Conservation (phyloP, 2,329 filamentous ascomycete species). For the Botryosphaeria agaves region DNA sequence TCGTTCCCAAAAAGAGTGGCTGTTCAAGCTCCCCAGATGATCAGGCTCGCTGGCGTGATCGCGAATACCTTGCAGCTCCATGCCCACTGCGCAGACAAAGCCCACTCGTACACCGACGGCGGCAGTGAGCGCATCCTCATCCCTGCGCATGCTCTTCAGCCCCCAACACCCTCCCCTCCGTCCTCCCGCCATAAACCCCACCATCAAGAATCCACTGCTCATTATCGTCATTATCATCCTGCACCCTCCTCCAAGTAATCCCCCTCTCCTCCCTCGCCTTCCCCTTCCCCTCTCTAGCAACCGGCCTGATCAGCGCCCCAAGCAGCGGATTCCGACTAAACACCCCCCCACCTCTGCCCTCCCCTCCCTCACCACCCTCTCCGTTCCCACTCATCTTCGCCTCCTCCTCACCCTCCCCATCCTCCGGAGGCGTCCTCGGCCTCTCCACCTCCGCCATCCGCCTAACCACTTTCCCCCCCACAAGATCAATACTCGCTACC, state of each 20-base stretch:
- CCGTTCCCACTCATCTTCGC: conserved; percentile 12
- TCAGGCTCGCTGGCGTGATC: too few species aligned
- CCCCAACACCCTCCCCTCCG: conserved; percentile 9
- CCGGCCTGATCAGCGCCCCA: conserved; percentile 46
- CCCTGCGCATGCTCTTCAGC: conserved; percentile 12
- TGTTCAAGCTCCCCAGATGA: too few species aligned
- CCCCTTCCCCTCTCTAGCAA: conserved; percentile 26
- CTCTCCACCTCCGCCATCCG: conserved; percentile 45
- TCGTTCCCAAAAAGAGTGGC: too few species aligned
- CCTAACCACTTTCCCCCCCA: conserved; percentile 57
- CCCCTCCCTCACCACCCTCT: conserved; percentile 9
- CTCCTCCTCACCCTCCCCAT: conserved; percentile 28
- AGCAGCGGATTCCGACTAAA: conserved; percentile 55
- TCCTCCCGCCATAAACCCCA: conserved; percentile 25
- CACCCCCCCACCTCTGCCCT: conserved; percentile 28
- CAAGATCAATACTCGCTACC: conserved; percentile 71
- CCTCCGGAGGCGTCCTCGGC: conserved; percentile 33
- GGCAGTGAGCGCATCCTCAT: too few species aligned
- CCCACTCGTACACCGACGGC: too few species aligned
- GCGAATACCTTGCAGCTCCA: too few species aligned
- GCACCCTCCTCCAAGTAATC: conserved; percentile 30
- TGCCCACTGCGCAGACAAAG: too few species aligned
- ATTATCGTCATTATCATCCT: conserved; percentile 35
- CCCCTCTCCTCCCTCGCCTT: conserved; percentile 34
- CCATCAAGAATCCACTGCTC: conserved; percentile 36